Conservation (phyloP, 768 basidiomycete genomes). For the Pulveroboletus sp. region DNA sequence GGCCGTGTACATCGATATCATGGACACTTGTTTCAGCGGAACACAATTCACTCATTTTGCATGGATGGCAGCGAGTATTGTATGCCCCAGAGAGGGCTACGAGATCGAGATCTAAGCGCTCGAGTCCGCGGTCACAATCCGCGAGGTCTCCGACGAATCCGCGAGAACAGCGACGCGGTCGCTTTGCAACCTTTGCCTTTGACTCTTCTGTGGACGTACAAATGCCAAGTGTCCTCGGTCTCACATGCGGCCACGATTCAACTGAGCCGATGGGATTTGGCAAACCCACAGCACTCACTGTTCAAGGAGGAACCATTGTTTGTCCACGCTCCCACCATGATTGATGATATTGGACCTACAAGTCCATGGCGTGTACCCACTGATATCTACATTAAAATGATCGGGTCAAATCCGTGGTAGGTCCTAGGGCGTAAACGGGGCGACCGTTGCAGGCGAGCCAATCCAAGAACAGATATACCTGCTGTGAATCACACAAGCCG, state of each 20-base stretch:
- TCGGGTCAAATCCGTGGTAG: background rate
- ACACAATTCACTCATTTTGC: slow-evolving; percentile 17
- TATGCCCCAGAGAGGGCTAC: no score
- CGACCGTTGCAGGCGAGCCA: background rate
- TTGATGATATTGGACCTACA: background rate
- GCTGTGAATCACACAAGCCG: background rate
- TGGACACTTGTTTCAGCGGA: slow-evolving; percentile 17
- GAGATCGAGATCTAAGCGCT: slow-evolving; percentile 1
- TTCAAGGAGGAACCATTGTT: background rate
- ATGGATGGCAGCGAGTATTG: background rate
- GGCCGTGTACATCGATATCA: slow-evolving; percentile 20
- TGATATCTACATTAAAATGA: background rate
- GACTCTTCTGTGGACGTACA: slow-evolving; percentile 2
- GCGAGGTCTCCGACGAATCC: slow-evolving; percentile 12
- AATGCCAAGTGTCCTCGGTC: background rate
- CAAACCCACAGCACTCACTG: background rate
- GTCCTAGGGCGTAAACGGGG: background rate
- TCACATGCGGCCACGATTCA: background rate
- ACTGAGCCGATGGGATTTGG: background rate
- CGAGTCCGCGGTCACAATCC: background rate
- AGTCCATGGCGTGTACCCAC: background rate
- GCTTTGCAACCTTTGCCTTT: no score
- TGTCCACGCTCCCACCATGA: background rate
- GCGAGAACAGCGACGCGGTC: background rate
- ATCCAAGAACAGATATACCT: background rate